phyloP scores from a whole-genome alignment of 345 rosid genomes.

The Litchi chinensis region DNA sequence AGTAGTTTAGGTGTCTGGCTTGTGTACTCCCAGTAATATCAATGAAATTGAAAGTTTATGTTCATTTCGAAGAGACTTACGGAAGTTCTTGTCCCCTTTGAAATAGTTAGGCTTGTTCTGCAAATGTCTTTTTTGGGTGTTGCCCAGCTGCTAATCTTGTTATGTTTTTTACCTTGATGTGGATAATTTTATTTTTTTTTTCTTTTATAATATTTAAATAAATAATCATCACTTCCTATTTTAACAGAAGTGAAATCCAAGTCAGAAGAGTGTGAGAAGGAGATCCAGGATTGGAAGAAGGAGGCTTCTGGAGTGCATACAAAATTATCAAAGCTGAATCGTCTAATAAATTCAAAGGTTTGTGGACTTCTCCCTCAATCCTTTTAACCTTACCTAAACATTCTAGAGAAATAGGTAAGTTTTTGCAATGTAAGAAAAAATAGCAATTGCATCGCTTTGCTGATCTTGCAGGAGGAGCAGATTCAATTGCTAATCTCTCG shows the following conservation, averaged over 20 bases:
- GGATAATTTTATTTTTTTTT: constrained; percentile 6
- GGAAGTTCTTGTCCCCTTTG: not conserved
- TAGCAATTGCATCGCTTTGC: constrained; percentile 15
- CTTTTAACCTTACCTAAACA: constrained; percentile 1
- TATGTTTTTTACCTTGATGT: constrained; percentile 12
- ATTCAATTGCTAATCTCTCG: constrained; percentile 63
- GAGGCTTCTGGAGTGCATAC: constrained; percentile 80
- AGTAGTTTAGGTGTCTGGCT: not conserved
- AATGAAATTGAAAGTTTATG: not conserved
- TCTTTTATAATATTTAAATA: too few species aligned
- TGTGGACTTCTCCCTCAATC: not conserved
- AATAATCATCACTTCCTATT: constrained; percentile 22
- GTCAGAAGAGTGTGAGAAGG: constrained; percentile 87
- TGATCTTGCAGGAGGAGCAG: constrained; percentile 68
- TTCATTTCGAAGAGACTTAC: not conserved
- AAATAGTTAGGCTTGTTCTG: not conserved
- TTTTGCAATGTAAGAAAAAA: constrained; percentile 2
- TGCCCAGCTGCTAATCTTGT: not conserved
- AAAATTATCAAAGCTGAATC: constrained; percentile 73
- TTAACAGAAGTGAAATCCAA: constrained; percentile 80
- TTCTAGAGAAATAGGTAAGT: not conserved
- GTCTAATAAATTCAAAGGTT: constrained; percentile 84
- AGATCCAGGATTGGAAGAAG: constrained; percentile 88
- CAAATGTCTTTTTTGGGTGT: not conserved
- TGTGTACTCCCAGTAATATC: not conserved